Percentiles rank a stretch among this genome's conserved stretches.
Conservation (phyloP, 306 rosid genomes). For the Pterocarpus macrocarpus region DNA sequence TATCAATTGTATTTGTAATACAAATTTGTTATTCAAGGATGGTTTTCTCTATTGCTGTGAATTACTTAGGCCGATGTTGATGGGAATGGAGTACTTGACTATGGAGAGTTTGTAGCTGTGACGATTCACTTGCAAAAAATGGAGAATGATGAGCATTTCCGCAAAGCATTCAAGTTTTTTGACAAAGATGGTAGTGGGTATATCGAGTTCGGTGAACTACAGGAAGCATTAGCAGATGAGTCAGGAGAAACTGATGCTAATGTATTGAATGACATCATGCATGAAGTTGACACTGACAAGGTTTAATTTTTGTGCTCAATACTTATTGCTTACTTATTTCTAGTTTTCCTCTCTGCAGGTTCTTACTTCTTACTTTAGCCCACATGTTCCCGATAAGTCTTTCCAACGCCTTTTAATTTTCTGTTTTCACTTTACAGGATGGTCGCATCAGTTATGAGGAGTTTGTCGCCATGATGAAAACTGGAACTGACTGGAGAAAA, state of each 20-base stretch:
- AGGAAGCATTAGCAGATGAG: slow-evolving; percentile 74
- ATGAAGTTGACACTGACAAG: slow-evolving; percentile 95
- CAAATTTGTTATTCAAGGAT: neutral
- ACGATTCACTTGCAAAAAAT: slow-evolving; percentile 91
- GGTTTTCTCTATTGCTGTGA: slow-evolving; percentile 35
- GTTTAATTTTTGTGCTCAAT: slow-evolving; percentile 56
- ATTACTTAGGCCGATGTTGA: slow-evolving; percentile 85
- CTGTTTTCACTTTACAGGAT: slow-evolving; percentile 61
- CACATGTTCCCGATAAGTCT: neutral
- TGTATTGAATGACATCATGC: slow-evolving; percentile 87
- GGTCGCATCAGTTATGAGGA: slow-evolving; percentile 87
- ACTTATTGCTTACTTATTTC: slow-evolving; percentile 11
- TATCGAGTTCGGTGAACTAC: slow-evolving; percentile 78
- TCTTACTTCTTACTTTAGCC: neutral
- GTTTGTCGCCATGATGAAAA: slow-evolving; percentile 95
- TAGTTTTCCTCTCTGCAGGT: slow-evolving; percentile 14
- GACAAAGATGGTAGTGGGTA: slow-evolving; percentile 89
- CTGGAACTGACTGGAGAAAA: slow-evolving; percentile 98
- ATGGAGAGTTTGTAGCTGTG: slow-evolving; percentile 96
- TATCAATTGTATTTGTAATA: slow-evolving; percentile 22
- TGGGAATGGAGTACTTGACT: slow-evolving; percentile 92
- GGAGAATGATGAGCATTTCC: slow-evolving; percentile 96
- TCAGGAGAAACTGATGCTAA: slow-evolving; percentile 75
- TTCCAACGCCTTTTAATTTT: slow-evolving; percentile 1
- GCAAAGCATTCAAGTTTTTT: slow-evolving; percentile 81